Base-by-base conservation (phyloP, 1,139 yeast genomes). In the Suhomyces terraborum region DNA sequence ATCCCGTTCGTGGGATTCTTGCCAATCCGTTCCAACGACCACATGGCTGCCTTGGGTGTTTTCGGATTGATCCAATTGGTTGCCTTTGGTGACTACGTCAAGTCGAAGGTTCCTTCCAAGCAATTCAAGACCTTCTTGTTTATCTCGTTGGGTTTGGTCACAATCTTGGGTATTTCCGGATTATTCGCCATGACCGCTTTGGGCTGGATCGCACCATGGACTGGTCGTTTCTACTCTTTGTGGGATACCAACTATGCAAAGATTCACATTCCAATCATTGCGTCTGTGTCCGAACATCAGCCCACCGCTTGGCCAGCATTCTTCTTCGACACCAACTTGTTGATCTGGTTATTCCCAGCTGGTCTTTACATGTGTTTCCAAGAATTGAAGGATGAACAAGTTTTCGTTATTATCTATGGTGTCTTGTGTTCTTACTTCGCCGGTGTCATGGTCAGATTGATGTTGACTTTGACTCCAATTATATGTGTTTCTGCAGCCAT, bases 241-340 rank as follows among this genome's bases (percentile, higher is more conserved):
- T 94, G 98, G 98, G 98, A 94, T 64, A 93, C 98, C 4, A 86
- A 79, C 61, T 94, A 94, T 59, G 99, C 99, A 49, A 93, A 89
- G 72, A 87, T 93, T 52, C 98, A 94, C 63, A 94, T 94, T 56
- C 99, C 99, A 39, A 94, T 94, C 61, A 94, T 94, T 66, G 98
- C 98, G 1, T 91, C 98, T 3, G 99, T 94, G 38, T 88, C 96
- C 10, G 99, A 94, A 69, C 99, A 94, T 73, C 99, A 94, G 73
- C 99, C 99, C 45, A 93, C 98, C 18, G 96, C 98, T 9, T 94
- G 99, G 99, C 96, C 98, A 10, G 82, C 97, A 8, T 94, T 93
- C 67, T 93, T 88, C 77, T 88, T 93, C 63, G 99, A 94, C 64
- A 84, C 94, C 38, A 87, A 83, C 56, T 79, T 93, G 75, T 75